phyloP scores from a whole-genome alignment of 2,329 filamentous ascomycete genomes.

The Rhexocercosporidium sp. region DNA sequence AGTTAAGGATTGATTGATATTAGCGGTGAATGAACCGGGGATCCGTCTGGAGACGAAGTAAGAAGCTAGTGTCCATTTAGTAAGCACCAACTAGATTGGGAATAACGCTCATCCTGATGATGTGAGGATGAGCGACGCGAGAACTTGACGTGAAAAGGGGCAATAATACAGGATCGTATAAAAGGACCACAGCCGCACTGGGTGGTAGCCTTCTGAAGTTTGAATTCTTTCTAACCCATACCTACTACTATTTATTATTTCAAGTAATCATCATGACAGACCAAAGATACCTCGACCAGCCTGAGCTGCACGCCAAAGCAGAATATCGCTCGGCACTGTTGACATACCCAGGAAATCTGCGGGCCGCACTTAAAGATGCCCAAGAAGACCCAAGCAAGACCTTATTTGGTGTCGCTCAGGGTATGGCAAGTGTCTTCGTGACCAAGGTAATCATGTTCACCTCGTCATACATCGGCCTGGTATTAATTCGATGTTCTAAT shows the following conservation, averaged over 20 bases:
- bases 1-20: not conserved
- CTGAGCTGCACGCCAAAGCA: conserved; percentile 13
- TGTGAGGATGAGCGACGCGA: not conserved
- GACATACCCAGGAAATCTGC: conserved; percentile 14
- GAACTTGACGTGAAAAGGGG: not conserved
- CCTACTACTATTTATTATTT: no score
- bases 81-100: not conserved
- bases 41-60: not conserved
- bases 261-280: conserved; percentile 10
- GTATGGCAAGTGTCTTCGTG: conserved; percentile 12
- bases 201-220: not conserved
- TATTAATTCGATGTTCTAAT: not conserved
- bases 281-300: conserved; percentile 6
- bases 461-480: accelerated
- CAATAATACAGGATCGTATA: not conserved
- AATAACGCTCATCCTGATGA: not conserved
- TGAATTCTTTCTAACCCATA: no score
- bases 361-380: conserved; percentile 6
- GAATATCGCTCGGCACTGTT: conserved; percentile 8
- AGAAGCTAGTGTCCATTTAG: not conserved
- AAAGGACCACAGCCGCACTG: not conserved
- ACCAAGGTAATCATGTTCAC: not conserved
- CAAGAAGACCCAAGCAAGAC: conserved; percentile 3
- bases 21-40: not conserved
- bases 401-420: conserved; percentile 10